Evolutionary conservation across 306 rosid genomes (phyloP), one percentile per base, ranked within the genome.

Genomic region (Boehmeria nivea): DNA sequence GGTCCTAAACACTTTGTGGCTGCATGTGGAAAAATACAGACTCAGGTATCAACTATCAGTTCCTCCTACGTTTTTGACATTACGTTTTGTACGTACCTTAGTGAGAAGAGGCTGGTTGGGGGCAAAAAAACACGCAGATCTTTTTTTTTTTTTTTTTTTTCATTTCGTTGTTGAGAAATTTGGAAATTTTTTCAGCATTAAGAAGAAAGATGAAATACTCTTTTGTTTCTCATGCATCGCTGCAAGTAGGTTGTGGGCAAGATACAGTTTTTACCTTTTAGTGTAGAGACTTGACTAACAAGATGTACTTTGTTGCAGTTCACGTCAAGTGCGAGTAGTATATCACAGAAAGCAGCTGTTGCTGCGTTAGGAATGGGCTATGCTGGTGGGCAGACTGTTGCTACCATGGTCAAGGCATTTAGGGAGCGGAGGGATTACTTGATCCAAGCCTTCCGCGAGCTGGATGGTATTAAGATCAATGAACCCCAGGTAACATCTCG

Each of bases 281-380:
- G 44, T 34, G 20, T 1, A 15, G 6, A 37, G 59, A 37, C 1
- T 57, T n/a, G n/a, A n/a, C n/a, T n/a, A n/a, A n/a, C n/a, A n/a
- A n/a, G n/a, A n/a, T n/a, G n/a, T 51, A 46, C 69, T 65, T 72
- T 61, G 54, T 23, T 63, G 66, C 62, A 91, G 99, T 75, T 69
- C 75, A 91, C 96, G 23, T 87, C 99, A 52, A 95, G 95, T 59
- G 88, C 99, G 48, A 62, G 95, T 81, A 93, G 99, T 37, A 81
- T 93, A 75, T 51, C 95, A 61, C 99, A 93, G 76, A 93, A 93
- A 72, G 99, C 99, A 17, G 99, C 24, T 23, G 89, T 93, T 28
- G 94, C 99, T 48, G 99, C 99, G 34, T 61, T 93, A 56, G 99
- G 96, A 60, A 73, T 93, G 40, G 99, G 99, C 57, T 77, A 81